phyloP scores from a whole-genome alignment of 108 stramenopile species.

The Discostella pseudostelligera region DNA sequence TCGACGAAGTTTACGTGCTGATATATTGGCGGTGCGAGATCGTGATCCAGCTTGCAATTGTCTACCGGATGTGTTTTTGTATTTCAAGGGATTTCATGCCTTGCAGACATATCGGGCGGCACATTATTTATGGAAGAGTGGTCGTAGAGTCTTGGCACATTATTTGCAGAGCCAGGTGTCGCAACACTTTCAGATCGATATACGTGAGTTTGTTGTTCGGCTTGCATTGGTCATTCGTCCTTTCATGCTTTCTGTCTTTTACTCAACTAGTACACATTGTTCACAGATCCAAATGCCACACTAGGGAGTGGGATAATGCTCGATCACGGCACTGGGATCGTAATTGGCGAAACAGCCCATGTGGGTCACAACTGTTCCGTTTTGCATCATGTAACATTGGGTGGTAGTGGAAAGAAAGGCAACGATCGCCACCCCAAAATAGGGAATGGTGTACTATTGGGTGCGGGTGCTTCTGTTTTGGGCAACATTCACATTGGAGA shows the following conservation, averaged over 20 bases:
- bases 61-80: conserved; percentile 58
- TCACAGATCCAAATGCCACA: conserved; percentile 64
- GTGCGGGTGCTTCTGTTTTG: conserved; percentile 81
- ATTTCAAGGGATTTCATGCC: conserved; percentile 93
- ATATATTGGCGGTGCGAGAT: conserved; percentile 75
- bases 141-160: conserved; percentile 56
- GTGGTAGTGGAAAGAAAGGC: conserved; percentile 79
- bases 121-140: conserved; percentile 68
- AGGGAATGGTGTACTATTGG: conserved; percentile 77
- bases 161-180: conserved; percentile 81
- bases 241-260: too few relatives aligned
- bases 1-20: conserved; percentile 60
- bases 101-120: conserved; percentile 81
- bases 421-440: conserved; percentile 89
- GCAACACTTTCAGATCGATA: conserved; percentile 83
- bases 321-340: conserved; percentile 87
- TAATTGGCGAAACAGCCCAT: conserved; percentile 84
- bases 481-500: conserved; percentile 77
- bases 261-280: too few relatives aligned
- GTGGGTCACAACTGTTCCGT: conserved; percentile 84
- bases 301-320: conserved; percentile 76
- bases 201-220: conserved; percentile 39
- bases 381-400: conserved; percentile 84
- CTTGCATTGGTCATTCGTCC: too few relatives aligned
- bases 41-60: conserved; percentile 72